phyloP scores from a whole-genome alignment of 129 eudicot genomes.

The Flaveria sonorensis region DNA sequence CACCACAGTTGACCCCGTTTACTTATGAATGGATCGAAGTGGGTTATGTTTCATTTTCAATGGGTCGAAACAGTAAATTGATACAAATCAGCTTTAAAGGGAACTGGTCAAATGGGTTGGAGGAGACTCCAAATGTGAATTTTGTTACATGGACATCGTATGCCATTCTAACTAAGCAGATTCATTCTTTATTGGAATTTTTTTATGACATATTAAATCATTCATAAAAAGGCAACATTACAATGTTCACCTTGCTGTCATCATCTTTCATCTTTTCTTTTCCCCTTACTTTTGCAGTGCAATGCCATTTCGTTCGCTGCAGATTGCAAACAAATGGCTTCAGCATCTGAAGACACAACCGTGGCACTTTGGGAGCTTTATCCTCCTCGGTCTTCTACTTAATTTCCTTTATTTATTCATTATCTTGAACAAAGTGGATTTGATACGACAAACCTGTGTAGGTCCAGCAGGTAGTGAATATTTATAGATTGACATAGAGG shows the following conservation, averaged over 20 bases:
- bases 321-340: slow-evolving; percentile 70
- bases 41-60: neutral
- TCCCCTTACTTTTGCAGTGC: slow-evolving; percentile 50
- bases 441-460: too few species aligned
- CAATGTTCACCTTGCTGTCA: neutral
- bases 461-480: neutral
- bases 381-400: slow-evolving; percentile 52
- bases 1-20: neutral
- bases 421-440: neutral
- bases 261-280: slow-evolving; percentile 2
- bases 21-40: neutral
- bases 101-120: neutral
- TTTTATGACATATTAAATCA: too few species aligned
- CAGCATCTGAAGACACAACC: slow-evolving; percentile 80
- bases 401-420: neutral
- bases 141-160: neutral
- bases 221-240: too few species aligned
- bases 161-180: neutral
- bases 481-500: neutral
- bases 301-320: slow-evolving; percentile 72
- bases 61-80: neutral
- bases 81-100: neutral
- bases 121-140: too few species aligned
- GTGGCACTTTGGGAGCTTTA: slow-evolving; percentile 87
- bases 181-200: neutral